These are phyloP conservation scores for Ophiostoma ulmi DNA, from an alignment of 2,329 filamentous ascomycete genomes.

Conservation along the genomic window DNA sequence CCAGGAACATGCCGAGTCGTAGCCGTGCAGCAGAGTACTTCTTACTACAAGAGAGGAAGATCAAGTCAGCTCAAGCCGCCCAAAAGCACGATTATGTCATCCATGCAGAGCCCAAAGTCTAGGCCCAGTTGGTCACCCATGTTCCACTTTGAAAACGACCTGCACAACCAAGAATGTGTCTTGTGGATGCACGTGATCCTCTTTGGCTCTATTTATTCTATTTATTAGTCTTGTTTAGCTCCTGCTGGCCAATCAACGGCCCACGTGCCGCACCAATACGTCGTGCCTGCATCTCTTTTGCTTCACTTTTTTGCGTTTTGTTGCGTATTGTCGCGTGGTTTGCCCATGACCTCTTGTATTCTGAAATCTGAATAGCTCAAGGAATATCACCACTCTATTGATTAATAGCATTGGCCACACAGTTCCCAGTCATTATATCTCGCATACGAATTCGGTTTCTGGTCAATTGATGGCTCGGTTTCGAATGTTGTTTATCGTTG, in stretches of 20 bases:
- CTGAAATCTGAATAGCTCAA: neutral
- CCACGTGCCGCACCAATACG: slow-evolving; percentile 11
- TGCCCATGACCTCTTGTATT: neutral
- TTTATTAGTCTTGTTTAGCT: neutral
- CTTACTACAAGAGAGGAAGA: neutral
- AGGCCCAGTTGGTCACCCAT: neutral
- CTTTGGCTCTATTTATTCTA: neutral
- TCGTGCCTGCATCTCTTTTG: neutral
- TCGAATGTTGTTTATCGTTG: neutral
- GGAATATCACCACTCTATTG: neutral
- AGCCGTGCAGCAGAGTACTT: neutral
- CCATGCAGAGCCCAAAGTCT: neutral
- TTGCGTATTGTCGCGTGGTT: neutral
- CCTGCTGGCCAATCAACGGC: slow-evolving; percentile 6
- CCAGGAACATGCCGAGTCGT: neutral
- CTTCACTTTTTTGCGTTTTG: neutral
- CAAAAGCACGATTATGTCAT: neutral
- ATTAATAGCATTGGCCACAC: neutral
- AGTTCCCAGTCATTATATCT: neutral
- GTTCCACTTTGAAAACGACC: neutral
- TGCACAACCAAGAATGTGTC: neutral
- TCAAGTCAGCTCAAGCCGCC: neutral
- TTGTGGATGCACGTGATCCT: neutral
- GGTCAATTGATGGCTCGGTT: neutral
- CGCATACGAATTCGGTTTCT: neutral